Base-by-base conservation (phyloP, 768 basidiomycete species). In the Inosperma sp. region DNA sequence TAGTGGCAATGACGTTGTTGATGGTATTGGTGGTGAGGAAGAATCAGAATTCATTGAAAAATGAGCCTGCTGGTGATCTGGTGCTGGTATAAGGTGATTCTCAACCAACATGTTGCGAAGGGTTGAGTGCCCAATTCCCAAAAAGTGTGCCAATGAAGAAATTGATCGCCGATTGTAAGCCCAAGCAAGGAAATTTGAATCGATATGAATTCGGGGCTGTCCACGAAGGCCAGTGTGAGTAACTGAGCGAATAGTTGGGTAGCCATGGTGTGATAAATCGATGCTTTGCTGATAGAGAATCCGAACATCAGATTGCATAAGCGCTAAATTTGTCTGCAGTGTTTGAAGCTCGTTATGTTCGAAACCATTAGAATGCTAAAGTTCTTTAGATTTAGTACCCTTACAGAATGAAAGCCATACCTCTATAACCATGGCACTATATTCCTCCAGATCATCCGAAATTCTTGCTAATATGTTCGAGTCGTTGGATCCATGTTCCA, bases 181-280 rank as follows among this genome's bases (percentile, higher is more conserved):
- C 42, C 46, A 48, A 17, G 46, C 31, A 4, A 35, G 34, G 35
- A 48, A 48, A 48, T 22, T 19, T 29, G 46, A 33, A 23, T 48
- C 33, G 13, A 48, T 25, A 22, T 22, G 27, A 21, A 34, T 36
- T 33, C 31, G 17, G 12, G 46, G 46, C 27, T 26, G 27, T 25
- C 46, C 46, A 14, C 30, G 46, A 36, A n/a, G 33, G n/a, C 46
- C 46, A 17, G 46, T 48, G 17, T 36, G 33, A 16, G 14, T 16
- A 9, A 35, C 23, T 13, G 8, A 44, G 17, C 42, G 23, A 17
- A 44, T 31, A 16, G 14, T 31, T 8, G 42, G 42, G 26, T 27
- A 26, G 1, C 26, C 29, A 44, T 26, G 12, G 29, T 44, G 25
- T 10, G 42, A 44, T 44, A 22, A 16, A 29, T 44, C 26, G 9